Conservation (phyloP, 2,329 filamentous ascomycete species). For the Trichophyton rubrum region DNA sequence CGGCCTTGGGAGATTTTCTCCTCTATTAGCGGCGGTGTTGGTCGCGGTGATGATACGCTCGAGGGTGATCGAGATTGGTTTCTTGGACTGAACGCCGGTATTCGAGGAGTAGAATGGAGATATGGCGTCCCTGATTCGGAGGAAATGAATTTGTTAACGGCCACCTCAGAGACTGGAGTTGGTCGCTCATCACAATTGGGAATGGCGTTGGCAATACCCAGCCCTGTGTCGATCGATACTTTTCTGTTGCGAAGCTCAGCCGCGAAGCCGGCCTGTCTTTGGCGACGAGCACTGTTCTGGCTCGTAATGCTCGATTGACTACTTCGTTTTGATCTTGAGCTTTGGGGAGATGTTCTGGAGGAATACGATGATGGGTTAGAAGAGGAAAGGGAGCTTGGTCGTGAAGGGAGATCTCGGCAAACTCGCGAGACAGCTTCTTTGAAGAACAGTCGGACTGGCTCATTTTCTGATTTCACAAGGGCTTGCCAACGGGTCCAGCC, state of each 20-base stretch:
- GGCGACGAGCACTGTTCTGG: conserved; percentile 12
- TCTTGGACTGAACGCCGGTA: conserved; percentile 4
- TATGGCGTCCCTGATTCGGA: neutral
- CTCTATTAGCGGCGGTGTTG: conserved; percentile 11
- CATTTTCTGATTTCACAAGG: conserved; percentile 27
- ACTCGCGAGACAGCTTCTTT: conserved; percentile 48
- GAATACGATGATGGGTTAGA: neutral
- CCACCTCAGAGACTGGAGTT: conserved; percentile 28
- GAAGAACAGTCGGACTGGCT: conserved; percentile 45
- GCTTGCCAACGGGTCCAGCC: conserved; percentile 47
- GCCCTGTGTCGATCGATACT: neutral
- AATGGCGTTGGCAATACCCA: neutral
- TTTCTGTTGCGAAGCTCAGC: conserved; percentile 23
- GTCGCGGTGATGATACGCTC: conserved; percentile 2
- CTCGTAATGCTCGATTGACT: conserved; percentile 6
- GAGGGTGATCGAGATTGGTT: neutral
- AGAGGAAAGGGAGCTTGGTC: neutral
- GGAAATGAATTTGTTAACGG: conserved; percentile 22
- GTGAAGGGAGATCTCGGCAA: conserved; percentile 21
- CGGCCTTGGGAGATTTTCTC: conserved; percentile 14
- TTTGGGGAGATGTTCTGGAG: neutral
- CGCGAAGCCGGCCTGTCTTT: conserved; percentile 24
- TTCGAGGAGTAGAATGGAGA: neutral
- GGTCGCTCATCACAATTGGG: conserved; percentile 25
- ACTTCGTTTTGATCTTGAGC: neutral